Evolutionary conservation across 495 filamentous ascomycete species (phyloP).

Genomic region (Tuber aestivum): DNA sequence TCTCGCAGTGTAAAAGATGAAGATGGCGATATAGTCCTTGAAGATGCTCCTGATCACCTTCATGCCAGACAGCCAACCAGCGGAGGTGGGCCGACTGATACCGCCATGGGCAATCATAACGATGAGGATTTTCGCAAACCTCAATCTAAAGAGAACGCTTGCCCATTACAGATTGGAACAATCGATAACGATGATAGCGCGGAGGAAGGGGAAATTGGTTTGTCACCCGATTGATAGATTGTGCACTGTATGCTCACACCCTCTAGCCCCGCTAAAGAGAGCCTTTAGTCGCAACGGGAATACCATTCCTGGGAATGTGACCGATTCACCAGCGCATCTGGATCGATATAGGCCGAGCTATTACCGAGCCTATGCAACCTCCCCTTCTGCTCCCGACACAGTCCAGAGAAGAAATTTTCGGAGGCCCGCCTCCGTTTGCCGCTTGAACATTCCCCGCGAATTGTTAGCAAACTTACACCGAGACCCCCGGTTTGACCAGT

Average conservation of each 20-base stretch:
- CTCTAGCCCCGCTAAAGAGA: background rate
- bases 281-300: background rate
- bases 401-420: background rate
- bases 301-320: background rate
- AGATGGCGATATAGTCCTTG: background rate
- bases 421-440: background rate
- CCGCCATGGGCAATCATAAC: background rate
- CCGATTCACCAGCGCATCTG: background rate
- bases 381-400: background rate
- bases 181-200: background rate
- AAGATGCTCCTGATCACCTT: background rate
- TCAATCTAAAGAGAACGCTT: background rate
- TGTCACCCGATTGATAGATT: background rate
- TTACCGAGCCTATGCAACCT: background rate
- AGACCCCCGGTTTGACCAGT: conserved; percentile 17
- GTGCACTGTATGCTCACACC: background rate
- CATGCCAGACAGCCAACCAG: background rate
- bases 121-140: background rate
- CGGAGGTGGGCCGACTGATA: background rate
- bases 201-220: background rate
- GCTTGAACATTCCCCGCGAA: conserved; percentile 14
- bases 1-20: background rate
- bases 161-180: background rate
- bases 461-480: conserved; percentile 17
- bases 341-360: background rate